These are phyloP conservation scores for Aechmea fasciata DNA, from an alignment of 176 grass and related monocot genomes.

Conservation along the genomic window DNA sequence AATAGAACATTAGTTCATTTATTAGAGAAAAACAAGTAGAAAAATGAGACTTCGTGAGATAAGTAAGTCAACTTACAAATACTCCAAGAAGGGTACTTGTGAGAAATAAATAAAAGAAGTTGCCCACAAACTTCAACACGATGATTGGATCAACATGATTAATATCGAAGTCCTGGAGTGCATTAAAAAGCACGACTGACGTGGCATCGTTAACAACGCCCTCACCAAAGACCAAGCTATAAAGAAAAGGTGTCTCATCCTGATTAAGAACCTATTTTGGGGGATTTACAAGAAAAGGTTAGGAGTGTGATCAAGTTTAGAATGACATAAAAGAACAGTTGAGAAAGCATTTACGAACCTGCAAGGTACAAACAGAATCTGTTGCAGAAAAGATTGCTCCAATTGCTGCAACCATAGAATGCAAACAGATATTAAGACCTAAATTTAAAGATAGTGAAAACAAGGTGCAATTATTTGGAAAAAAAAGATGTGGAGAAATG, in stretches of 20 bases:
- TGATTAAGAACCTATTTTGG: slow-evolving; percentile 78
- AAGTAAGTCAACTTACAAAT: slow-evolving; percentile 51
- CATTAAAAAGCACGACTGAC: slow-evolving; percentile 95
- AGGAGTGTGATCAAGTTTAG: background rate
- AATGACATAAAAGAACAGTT: slow-evolving; percentile 13
- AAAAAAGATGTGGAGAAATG: slow-evolving; percentile 7
- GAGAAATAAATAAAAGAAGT: slow-evolving; percentile 73
- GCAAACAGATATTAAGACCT: slow-evolving; percentile 23
- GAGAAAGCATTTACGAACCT: slow-evolving; percentile 34
- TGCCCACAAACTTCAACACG: slow-evolving; percentile 55
- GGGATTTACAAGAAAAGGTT: background rate
- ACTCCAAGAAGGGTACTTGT: slow-evolving; percentile 91
- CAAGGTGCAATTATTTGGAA: slow-evolving; percentile 1
- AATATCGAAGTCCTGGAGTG: slow-evolving; percentile 82
- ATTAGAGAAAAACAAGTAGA: background rate
- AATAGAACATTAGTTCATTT: background rate
- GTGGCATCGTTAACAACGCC: slow-evolving; percentile 97
- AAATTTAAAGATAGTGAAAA: slow-evolving; percentile 7
- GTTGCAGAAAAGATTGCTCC: slow-evolving; percentile 99
- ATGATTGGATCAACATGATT: slow-evolving; percentile 39
- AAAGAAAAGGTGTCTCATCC: slow-evolving; percentile 91
- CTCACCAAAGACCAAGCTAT: slow-evolving; percentile 93
- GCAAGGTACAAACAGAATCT: slow-evolving; percentile 96
- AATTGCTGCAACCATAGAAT: slow-evolving; percentile 51
- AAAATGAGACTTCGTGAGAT: slow-evolving; percentile 5